phyloP scores from a whole-genome alignment of 495 filamentous ascomycete species.

The Cercophora samala region DNA sequence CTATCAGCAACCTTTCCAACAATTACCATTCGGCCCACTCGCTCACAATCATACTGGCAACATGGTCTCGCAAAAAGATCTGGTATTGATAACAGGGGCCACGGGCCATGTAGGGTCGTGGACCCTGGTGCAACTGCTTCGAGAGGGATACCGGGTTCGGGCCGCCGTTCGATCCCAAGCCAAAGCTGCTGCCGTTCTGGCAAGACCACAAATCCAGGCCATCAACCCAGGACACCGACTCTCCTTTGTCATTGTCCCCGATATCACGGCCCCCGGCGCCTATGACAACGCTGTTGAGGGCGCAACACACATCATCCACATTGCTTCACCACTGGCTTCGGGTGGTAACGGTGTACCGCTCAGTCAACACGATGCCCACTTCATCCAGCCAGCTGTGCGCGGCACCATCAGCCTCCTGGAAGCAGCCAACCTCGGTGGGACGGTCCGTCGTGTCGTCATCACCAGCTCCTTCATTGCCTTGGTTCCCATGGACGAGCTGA shows the following conservation, averaged over 20 bases:
- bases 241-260: conserved; percentile 45
- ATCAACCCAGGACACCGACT: conserved; percentile 34
- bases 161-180: conserved; percentile 45
- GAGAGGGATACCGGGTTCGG: conserved; percentile 43
- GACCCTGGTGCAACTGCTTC: conserved; percentile 36
- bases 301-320: conserved; percentile 50
- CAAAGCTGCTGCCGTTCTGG: conserved; percentile 30
- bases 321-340: conserved; percentile 53
- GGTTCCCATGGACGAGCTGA: conserved; percentile 27
- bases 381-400: conserved; percentile 67
- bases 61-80: conserved; percentile 20
- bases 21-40: neutral
- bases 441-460: conserved; percentile 61
- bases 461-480: conserved; percentile 45
- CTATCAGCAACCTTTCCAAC: neutral
- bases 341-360: conserved; percentile 42
- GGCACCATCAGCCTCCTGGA: conserved; percentile 73
- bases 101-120: conserved; percentile 49
- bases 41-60: neutral
- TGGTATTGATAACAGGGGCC: conserved; percentile 47
- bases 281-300: conserved; percentile 48
- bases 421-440: conserved; percentile 58
- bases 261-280: conserved; percentile 42
- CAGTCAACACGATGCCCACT: conserved; percentile 53
- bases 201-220: conserved; percentile 29